Percentiles rank a stretch among this genome's conserved stretches.
Conservation (phyloP, 2,329 filamentous ascomycete genomes). For the Aspergillus texensis region DNA sequence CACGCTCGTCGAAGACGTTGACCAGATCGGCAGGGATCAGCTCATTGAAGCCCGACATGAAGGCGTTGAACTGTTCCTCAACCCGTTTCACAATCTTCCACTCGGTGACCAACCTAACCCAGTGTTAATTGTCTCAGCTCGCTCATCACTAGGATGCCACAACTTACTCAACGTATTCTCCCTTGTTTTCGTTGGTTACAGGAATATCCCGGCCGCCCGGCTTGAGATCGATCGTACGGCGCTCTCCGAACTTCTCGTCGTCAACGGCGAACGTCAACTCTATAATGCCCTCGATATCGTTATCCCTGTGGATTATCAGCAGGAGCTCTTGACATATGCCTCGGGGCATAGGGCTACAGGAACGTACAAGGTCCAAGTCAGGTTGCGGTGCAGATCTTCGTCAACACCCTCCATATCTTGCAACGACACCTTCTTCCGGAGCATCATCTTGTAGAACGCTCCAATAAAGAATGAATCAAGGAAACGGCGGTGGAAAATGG, state of each 20-base stretch:
- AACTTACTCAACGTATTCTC: conserved; percentile 89
- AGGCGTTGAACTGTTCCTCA: conserved; percentile 96
- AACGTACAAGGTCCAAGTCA: conserved; percentile 86
- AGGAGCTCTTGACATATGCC: neutral
- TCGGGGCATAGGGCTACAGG: neutral
- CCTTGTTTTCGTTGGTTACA: conserved; percentile 98
- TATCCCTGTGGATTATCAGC: conserved; percentile 61
- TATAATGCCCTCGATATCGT: conserved; percentile 92
- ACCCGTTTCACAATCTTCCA: conserved; percentile 99
- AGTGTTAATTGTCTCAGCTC: conserved; percentile 1
- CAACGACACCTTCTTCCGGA: conserved; percentile 87
- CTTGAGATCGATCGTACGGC: conserved; percentile 91
- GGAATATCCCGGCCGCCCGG: conserved; percentile 87
- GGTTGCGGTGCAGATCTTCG: conserved; percentile 92
- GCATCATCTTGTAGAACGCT: conserved; percentile 98
- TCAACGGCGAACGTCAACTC: conserved; percentile 97
- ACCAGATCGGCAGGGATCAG: conserved; percentile 94
- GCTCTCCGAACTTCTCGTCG: conserved; percentile 94
- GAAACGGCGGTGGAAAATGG: conserved; percentile 97
- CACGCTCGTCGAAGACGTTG: conserved; percentile 97
- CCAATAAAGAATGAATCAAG: conserved; percentile 99
- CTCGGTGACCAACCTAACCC: conserved; percentile 79
- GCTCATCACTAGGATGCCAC: neutral
- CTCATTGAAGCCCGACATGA: conserved; percentile 96
- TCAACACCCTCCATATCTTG: conserved; percentile 99